Conservation (phyloP, 805 yeast species). For the Lipomyces sp. region DNA sequence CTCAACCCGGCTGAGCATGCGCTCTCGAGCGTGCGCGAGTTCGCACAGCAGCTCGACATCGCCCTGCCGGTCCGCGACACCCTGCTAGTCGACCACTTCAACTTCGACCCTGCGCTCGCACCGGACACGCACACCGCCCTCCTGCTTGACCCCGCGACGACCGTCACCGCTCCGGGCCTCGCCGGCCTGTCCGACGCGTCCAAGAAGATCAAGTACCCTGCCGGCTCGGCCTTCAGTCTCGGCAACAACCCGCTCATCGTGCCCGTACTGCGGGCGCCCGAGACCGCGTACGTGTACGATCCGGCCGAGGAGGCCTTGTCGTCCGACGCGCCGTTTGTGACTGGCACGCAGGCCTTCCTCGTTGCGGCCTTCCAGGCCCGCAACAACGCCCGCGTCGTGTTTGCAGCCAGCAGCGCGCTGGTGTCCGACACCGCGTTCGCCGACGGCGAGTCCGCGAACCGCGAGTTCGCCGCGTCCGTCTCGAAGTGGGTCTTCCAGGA, state of each 20-base stretch:
- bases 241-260: slow-evolving; percentile 65
- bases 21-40: slow-evolving; percentile 61
- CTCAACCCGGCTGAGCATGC: slow-evolving; percentile 45
- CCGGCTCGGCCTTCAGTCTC: slow-evolving; percentile 66
- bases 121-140: slow-evolving; percentile 32
- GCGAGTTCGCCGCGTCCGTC: slow-evolving; percentile 46
- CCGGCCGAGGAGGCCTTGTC: slow-evolving; percentile 45
- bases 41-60: slow-evolving; percentile 77
- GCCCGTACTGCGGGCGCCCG: slow-evolving; percentile 66
- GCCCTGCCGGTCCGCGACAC: slow-evolving; percentile 75
- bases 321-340: slow-evolving; percentile 61
- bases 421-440: slow-evolving; percentile 43
- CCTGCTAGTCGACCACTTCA: slow-evolving; percentile 63
- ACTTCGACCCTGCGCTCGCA: slow-evolving; percentile 32
- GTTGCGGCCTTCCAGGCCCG: slow-evolving; percentile 77
- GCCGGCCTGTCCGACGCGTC: slow-evolving; percentile 25
- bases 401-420: slow-evolving; percentile 72
- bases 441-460: slow-evolving; percentile 32
- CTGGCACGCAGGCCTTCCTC: slow-evolving; percentile 74
- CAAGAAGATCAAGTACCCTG: slow-evolving; percentile 33
- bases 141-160: slow-evolving; percentile 29
- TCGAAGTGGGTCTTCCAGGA: slow-evolving; percentile 73
- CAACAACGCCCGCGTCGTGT: slow-evolving; percentile 69
- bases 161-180: slow-evolving; percentile 22
- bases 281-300: slow-evolving; percentile 53